Evolutionary conservation across 768 basidiomycete genomes (phyloP).

Genomic region (Artomyces pyxidatus): DNA sequence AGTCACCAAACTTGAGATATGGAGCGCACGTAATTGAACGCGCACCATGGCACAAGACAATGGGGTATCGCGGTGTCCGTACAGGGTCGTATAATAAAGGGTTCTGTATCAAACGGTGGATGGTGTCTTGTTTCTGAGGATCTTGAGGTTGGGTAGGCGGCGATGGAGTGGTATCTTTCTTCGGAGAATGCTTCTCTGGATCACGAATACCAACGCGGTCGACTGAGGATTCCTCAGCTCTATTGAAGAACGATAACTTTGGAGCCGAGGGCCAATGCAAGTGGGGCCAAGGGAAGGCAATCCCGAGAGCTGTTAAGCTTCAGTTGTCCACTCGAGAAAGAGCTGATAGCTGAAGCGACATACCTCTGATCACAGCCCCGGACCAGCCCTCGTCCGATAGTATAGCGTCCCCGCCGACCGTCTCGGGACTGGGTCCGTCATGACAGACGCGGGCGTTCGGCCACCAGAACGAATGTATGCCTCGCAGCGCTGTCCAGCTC

Average conservation of each 20-base stretch:
- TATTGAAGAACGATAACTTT: neutral
- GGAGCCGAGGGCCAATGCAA: slow-evolving; percentile 8
- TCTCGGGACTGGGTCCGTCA: too few relatives aligned
- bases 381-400: too few relatives aligned
- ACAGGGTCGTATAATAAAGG: slow-evolving; percentile 74
- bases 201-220: neutral
- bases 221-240: neutral
- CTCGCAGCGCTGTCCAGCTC: neutral
- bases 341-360: too few relatives aligned
- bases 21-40: slow-evolving; percentile 5
- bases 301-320: slow-evolving; percentile 1
- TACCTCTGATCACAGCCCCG: too few relatives aligned
- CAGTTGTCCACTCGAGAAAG: too few relatives aligned
- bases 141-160: slow-evolving; percentile 15
- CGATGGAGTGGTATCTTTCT: neutral
- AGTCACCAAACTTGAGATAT: too few relatives aligned
- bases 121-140: slow-evolving; percentile 31
- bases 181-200: neutral
- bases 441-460: slow-evolving; percentile 2
- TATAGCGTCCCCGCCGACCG: too few relatives aligned
- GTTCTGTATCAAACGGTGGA: slow-evolving; percentile 66
- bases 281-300: slow-evolving; percentile 4
- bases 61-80: slow-evolving; percentile 76
- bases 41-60: slow-evolving; percentile 94
- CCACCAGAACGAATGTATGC: neutral